A percentile compares a stretch with the other conserved stretches of the same genome.
These are phyloP conservation scores for Ophiocordyceps camponoti-leonardi DNA, from an alignment of 2,329 filamentous ascomycete genomes.

Conservation along the genomic window DNA sequence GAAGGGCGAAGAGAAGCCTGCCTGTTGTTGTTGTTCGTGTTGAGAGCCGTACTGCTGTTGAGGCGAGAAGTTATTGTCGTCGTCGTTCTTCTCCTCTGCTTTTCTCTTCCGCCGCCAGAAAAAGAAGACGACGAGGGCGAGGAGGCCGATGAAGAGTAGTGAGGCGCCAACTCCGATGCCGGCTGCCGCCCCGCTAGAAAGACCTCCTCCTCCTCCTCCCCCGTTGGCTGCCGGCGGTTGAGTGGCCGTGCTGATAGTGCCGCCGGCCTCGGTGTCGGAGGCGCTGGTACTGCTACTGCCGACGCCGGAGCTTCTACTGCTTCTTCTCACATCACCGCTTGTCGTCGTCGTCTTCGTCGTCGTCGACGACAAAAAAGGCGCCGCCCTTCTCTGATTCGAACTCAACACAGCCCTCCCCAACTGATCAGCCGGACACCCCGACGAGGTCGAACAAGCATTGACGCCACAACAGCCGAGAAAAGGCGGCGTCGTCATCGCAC, in stretches of 20 bases:
- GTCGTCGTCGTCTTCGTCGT: not conserved
- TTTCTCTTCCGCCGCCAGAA: not conserved
- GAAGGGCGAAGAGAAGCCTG: no score
- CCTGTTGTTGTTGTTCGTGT: no score
- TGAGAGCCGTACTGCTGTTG: no score
- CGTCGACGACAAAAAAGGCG: not conserved
- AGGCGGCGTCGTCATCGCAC: constrained; percentile 10
- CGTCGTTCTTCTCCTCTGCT: not conserved
- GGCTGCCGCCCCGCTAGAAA: not conserved
- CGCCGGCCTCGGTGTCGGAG: no score
- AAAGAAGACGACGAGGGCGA: not conserved
- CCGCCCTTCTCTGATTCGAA: not conserved
- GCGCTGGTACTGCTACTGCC: no score
- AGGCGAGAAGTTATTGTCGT: not conserved
- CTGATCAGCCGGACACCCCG: constrained; percentile 8
- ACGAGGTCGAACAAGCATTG: constrained; percentile 6
- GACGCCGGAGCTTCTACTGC: no score
- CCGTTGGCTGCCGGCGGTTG: not conserved
- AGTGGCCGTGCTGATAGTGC: not conserved
- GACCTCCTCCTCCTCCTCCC: not conserved
- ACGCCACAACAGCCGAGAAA: constrained; percentile 21
- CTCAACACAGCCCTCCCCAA: constrained; percentile 11
- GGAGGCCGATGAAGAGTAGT: not conserved
- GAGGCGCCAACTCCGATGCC: not conserved
- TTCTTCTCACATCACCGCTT: not conserved